Evolutionary conservation across 495 filamentous ascomycete genomes (phyloP), one percentile per base, ranked within the genome.

Genomic region (Beverwykella pulmonaria): DNA sequence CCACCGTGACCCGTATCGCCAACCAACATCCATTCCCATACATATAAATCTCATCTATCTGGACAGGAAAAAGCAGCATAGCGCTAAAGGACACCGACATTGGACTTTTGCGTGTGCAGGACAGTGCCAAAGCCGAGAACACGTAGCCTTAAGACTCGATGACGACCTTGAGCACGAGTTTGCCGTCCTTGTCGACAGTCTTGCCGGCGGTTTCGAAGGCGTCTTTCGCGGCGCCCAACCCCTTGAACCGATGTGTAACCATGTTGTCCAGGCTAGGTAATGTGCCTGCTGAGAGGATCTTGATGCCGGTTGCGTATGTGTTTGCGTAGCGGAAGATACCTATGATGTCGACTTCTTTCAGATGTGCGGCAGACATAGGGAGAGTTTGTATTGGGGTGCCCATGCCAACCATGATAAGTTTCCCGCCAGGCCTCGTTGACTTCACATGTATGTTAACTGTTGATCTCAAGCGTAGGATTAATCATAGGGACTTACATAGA

Each of bases 321-420:
- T 75, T 75, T 29, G 67, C 67, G 46, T 75, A 75, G 47, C 73
- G 71, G 66, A 75, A 75, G 53, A 73, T 70, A 27, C 73, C 73
- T 34, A 75, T 67, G 22, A 75, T 65, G 44, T 75, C 73, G 19
- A 75, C 65, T 49, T 75, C 73, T 48, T 69, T 73, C 15, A 75
- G 65, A 39, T 71, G 68, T 0, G 73, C 58, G 14, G 71, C 68
- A 20, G 73, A 75, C 68, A 73, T 73, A n/a, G 68, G 73, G 12
- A 75, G 63, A 4, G 71, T 75, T 49, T 73, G 71, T 34, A 75
- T 70, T 25, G 73, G 73, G 5, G 73, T 75, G 53, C 73, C 73
- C 73, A 75, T 75, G 60, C 73, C 73, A 23, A 75, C 73, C 68
- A 73, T 71, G 41, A 75, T 50, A 23, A 75, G 54, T 41, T 70